Evolutionary conservation across 768 basidiomycete genomes (phyloP).

Genomic region (Paxillus involutus): DNA sequence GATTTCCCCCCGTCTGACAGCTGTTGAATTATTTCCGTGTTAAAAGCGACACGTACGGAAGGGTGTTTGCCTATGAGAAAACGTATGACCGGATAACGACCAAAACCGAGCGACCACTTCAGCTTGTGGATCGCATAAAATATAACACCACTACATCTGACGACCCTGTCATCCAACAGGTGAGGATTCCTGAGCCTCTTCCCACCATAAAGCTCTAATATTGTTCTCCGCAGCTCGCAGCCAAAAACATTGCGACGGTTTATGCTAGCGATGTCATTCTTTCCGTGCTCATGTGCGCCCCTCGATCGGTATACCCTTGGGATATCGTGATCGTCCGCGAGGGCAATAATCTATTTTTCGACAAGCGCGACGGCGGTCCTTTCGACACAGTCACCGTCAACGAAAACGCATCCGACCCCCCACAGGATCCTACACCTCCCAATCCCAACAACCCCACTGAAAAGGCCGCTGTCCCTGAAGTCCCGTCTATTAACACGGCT

Average conservation of each 20-base stretch:
- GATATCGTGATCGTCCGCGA: conserved; percentile 95
- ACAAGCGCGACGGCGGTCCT: conserved; percentile 96
- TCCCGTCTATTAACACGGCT: conserved; percentile 87
- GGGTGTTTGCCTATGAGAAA: conserved; percentile 91
- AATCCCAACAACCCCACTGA: conserved; percentile 79
- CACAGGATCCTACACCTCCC: conserved; percentile 75
- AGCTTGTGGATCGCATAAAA: conserved; percentile 90
- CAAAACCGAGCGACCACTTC: conserved; percentile 87
- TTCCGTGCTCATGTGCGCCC: conserved; percentile 93
- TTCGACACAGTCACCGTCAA: conserved; percentile 98
- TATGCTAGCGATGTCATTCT: conserved; percentile 97
- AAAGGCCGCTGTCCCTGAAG: conserved; percentile 60
- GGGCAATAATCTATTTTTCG: conserved; percentile 91
- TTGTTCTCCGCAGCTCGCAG: conserved; percentile 58
- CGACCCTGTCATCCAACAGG: conserved; percentile 94
- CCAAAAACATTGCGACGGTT: conserved; percentile 78
- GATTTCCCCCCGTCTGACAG: not conserved
- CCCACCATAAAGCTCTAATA: conserved; percentile 3
- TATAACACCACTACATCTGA: conserved; percentile 99
- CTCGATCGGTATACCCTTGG: conserved; percentile 97
- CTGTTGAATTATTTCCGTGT: conserved; percentile 5
- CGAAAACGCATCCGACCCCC: conserved; percentile 96
- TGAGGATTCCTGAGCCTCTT: conserved; percentile 29
- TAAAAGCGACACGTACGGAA: conserved; percentile 80
- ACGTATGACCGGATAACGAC: conserved; percentile 94